Conservation (phyloP, 2,329 filamentous ascomycete species). For the Herpotrichia juniperi region DNA sequence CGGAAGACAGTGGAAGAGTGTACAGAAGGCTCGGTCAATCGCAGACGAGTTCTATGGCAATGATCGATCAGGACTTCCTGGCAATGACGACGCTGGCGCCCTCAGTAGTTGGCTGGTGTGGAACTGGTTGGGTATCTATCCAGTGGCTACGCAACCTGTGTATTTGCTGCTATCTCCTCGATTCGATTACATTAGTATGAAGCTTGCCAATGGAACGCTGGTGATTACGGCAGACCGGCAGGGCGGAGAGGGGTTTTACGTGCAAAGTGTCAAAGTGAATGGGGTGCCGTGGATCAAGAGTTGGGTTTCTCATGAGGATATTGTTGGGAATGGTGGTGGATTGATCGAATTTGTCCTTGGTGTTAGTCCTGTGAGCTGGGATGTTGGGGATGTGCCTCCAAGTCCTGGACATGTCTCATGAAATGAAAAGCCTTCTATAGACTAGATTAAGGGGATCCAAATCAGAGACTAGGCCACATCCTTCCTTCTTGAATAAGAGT, state of each 20-base stretch:
- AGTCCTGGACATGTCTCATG: conserved; percentile 51
- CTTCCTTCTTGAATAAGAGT: too few relatives aligned
- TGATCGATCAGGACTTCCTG: conserved; percentile 44
- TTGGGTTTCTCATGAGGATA: conserved; percentile 70
- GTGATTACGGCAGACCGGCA: conserved; percentile 59
- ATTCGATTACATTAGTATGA: conserved; percentile 60
- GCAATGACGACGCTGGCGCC: conserved; percentile 52
- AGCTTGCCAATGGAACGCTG: conserved; percentile 60
- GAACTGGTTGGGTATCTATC: conserved; percentile 54
- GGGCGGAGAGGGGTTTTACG: conserved; percentile 59
- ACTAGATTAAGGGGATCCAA: too few relatives aligned
- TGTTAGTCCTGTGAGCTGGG: conserved; percentile 50
- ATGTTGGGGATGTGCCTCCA: conserved; percentile 57
- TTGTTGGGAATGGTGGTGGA: conserved; percentile 55
- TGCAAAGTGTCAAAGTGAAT: conserved; percentile 70
- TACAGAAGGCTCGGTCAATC: conserved; percentile 34
- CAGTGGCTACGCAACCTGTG: conserved; percentile 68
- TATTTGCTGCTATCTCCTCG: conserved; percentile 63
- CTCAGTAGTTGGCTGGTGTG: conserved; percentile 57
- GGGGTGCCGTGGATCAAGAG: conserved; percentile 64
- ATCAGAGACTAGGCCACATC: too few relatives aligned
- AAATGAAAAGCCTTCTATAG: too few relatives aligned
- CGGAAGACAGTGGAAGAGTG: conserved; percentile 47
- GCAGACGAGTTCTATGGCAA: conserved; percentile 20
- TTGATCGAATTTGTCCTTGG: conserved; percentile 57